Conservation (phyloP, 495 filamentous ascomycete genomes). For the Hypoxylon intermedium region DNA sequence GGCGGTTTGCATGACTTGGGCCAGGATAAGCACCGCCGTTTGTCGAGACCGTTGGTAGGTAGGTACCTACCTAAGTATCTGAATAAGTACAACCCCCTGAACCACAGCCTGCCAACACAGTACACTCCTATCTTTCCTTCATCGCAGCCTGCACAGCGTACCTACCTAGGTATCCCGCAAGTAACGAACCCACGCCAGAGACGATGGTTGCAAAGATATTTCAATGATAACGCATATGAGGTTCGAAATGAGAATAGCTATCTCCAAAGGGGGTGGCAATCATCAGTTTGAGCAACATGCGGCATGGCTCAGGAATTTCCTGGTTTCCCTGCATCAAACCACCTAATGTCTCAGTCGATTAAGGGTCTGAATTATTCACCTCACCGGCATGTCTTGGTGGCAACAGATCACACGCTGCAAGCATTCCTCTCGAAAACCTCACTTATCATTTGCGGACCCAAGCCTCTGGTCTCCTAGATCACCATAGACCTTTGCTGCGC, state of each 20-base stretch:
- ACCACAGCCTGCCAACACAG: background rate
- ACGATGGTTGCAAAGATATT: too few relatives aligned
- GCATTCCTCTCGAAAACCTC: background rate
- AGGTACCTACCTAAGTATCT: too few relatives aligned
- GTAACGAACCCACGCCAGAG: background rate
- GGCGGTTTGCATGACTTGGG: too few relatives aligned
- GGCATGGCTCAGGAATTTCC: background rate
- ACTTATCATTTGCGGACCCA: slow-evolving; percentile 4
- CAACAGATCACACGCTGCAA: background rate
- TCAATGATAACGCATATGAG: background rate
- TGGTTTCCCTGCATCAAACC: background rate
- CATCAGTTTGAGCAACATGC: background rate
- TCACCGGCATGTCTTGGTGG: background rate
- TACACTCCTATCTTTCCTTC: background rate
- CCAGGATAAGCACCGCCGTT: too few relatives aligned
- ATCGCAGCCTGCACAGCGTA: background rate
- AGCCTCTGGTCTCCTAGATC: background rate
- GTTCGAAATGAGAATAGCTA: too few relatives aligned
- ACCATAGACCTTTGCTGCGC: background rate
- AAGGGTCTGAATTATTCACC: background rate
- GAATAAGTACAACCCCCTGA: too few relatives aligned
- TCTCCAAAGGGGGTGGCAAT: background rate
- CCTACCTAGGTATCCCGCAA: too few relatives aligned
- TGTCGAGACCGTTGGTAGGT: too few relatives aligned
- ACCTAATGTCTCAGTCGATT: background rate